A percentile compares a stretch with the other conserved stretches of the same genome.
Conservation (phyloP, 1,139 yeast species). For the Scheffersomyces illinoinensis region DNA sequence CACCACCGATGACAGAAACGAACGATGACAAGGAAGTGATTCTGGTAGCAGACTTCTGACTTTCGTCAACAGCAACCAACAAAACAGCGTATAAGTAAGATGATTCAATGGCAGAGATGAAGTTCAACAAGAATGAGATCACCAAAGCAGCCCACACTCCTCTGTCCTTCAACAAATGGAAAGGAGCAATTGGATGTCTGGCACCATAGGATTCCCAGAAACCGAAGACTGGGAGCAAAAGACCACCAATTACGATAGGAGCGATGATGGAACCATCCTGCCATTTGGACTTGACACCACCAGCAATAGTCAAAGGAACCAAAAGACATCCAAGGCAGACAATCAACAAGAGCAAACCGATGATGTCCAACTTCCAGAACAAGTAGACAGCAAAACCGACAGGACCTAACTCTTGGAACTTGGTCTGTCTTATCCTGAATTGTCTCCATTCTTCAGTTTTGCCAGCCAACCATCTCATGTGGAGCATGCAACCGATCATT, state of each 20-base stretch:
- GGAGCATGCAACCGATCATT: constrained; percentile 27
- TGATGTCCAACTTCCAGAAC: constrained; percentile 38
- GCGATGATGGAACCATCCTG: constrained; percentile 30
- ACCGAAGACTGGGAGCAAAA: constrained; percentile 32
- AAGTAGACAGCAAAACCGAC: constrained; percentile 22
- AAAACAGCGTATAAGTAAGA: constrained; percentile 37
- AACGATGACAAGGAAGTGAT: constrained; percentile 34
- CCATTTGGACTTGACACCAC: constrained; percentile 34
- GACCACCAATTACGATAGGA: constrained; percentile 39
- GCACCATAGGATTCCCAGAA: constrained; percentile 34
- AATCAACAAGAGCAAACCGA: constrained; percentile 32
- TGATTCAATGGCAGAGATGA: constrained; percentile 30
- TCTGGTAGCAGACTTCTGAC: constrained; percentile 35
- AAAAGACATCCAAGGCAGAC: constrained; percentile 37
- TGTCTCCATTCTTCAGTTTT: constrained; percentile 34
- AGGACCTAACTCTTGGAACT: constrained; percentile 25
- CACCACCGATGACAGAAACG: constrained; percentile 32
- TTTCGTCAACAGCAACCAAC: constrained; percentile 34
- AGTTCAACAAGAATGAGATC: constrained; percentile 31
- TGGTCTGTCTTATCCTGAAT: constrained; percentile 21
- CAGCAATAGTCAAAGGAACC: constrained; percentile 42
- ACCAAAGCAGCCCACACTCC: constrained; percentile 36
- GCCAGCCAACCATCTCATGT: constrained; percentile 38
- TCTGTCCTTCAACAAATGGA: constrained; percentile 33
- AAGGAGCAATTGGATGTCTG: constrained; percentile 33